A percentile compares a stretch with the other conserved stretches of the same genome.
Evolutionary conservation across 371 early-diverging fungal species (phyloP).

Genomic region (Mucor circinelloides): DNA sequence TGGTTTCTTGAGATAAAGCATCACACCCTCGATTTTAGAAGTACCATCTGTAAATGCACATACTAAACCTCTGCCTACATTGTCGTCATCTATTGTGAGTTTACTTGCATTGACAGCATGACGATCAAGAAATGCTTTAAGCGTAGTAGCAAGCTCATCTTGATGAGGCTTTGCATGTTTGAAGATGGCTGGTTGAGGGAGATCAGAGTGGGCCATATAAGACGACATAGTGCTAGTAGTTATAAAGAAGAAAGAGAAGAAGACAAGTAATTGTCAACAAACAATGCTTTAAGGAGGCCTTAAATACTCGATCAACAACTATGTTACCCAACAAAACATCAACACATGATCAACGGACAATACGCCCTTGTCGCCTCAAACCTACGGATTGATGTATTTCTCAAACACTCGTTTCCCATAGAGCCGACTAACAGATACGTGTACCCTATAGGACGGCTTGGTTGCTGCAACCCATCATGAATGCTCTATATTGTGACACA

Average conservation of each 20-base stretch:
- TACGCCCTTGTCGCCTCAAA: neutral
- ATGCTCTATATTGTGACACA: too few species aligned
- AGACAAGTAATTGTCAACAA: neutral
- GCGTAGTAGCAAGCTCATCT: neutral
- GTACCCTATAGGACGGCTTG: neutral
- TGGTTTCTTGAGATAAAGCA: constrained; percentile 4
- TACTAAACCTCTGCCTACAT: constrained; percentile 1
- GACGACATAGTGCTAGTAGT: neutral
- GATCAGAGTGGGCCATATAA: neutral
- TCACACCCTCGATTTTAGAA: neutral
- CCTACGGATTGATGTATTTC: neutral
- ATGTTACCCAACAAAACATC: neutral
- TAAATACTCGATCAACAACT: neutral
- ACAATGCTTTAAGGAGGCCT: neutral
- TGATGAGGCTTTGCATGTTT: neutral
- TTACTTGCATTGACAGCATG: neutral
- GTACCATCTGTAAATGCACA: neutral
- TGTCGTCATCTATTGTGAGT: constrained; percentile 7
- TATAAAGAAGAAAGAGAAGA: neutral
- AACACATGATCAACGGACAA: neutral
- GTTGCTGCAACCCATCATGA: too few species aligned
- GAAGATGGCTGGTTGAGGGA: neutral
- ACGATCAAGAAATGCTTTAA: neutral
- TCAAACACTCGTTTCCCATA: neutral
- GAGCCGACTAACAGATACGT: neutral